phyloP scores from a whole-genome alignment of 148 eudicot genomes.

The Amaranthus hypochondriacus region DNA sequence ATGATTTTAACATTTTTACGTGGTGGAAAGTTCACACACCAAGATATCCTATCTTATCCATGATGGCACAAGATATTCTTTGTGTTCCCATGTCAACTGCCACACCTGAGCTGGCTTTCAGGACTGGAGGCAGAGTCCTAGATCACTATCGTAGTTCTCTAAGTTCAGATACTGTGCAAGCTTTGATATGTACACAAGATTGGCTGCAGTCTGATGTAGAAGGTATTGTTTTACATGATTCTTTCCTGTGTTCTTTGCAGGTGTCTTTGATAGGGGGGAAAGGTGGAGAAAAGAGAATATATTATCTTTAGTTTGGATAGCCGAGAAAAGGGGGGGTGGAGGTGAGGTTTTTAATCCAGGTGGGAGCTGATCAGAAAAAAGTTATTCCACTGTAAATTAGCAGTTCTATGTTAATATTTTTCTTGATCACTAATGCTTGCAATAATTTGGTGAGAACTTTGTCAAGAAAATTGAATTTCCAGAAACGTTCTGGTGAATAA shows the following conservation, averaged over 20 bases:
- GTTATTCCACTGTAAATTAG: no score
- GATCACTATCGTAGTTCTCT: constrained; percentile 66
- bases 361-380: no score
- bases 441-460: no score
- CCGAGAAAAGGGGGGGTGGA: no score
- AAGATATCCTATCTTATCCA: constrained; percentile 82
- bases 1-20: constrained; percentile 72
- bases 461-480: no score
- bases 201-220: constrained; percentile 69
- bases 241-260: not conserved
- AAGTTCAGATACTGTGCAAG: constrained; percentile 69
- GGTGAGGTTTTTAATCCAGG: no score
- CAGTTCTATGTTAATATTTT: no score
- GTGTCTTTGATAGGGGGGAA: constrained; percentile 1
- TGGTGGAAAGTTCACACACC: constrained; percentile 99
- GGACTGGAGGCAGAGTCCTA: constrained; percentile 61
- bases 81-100: constrained; percentile 71
- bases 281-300: no score
- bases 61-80: constrained; percentile 91
- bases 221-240: constrained; percentile 32
- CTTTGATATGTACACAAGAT: constrained; percentile 93
- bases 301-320: no score
- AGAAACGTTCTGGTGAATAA: no score
- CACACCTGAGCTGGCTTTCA: constrained; percentile 62
- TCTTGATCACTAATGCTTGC: no score